Base-by-base conservation (phyloP, 2,329 filamentous ascomycete genomes). In the Mollisiaceae sp. region DNA sequence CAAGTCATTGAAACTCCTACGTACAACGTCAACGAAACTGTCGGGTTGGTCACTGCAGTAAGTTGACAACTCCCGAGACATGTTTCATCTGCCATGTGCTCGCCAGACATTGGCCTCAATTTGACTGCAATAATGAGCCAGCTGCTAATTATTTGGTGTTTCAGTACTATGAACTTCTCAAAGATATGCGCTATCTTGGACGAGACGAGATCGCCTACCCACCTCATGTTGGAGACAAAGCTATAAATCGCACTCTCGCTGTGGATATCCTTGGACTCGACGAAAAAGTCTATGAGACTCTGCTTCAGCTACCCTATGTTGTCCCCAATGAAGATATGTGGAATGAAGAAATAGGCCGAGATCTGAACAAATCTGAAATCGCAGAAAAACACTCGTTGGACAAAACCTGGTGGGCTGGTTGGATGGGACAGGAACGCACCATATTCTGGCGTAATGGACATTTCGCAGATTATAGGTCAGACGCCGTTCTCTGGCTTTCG, bases 271-370 rank as follows among this genome's bases (percentile, higher is more conserved):
- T 61, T 27, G 62, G 58, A 15, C 50, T 61, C 24, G 39, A 61
- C 24, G 50, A 38, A 32, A 24, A 56, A 14, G 63, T 61, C 22
- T 55, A 60, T n/a, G 58, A 65, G n/a, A 64, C 58, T 11, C 41
- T 65, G 22, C 47, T 50, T 24, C 58, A 47, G 36, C 63, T 65
- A 36, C 63, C 63, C 32, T 65, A 65, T n/a, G 38, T 65, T n/a
- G 41, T 50, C 35, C 57, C 63, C 11, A 24, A 60, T 47, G 62
- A 64, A 54, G 56, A 64, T 22, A 32, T 24, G 24, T 24, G 56
- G 22, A 32, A 61, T 39, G 11, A 22, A 38, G 45, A 64, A 5
- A 54, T 36, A 1, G 43, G 43, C 14, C 32, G 38, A 41, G 27
- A 59, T 43, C 8, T 63, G 32, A 55, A 22, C 12, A 43, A 63